Evolutionary conservation across 2,329 filamentous ascomycete species (phyloP).

Genomic region (Botryotinia narcissicola): DNA sequence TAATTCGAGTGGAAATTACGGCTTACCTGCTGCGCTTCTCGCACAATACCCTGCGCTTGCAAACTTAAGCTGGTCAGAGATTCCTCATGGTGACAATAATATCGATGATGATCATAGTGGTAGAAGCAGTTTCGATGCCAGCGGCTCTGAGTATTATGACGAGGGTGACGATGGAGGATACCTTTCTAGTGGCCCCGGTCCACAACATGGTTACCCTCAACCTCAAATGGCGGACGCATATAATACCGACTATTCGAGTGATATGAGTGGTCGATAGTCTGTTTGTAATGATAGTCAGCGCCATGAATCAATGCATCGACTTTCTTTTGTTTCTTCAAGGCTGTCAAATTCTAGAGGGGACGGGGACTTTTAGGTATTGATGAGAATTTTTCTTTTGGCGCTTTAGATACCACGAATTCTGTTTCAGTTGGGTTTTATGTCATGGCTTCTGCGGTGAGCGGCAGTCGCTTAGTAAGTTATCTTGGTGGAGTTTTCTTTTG

Average conservation of each 20-base stretch:
- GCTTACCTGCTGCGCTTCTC: constrained; percentile 81
- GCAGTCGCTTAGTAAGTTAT: background rate
- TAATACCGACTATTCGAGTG: constrained; percentile 36
- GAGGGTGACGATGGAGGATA: constrained; percentile 71
- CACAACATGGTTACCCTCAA: constrained; percentile 35
- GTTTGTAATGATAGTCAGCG: background rate
- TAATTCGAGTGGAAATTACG: constrained; percentile 57
- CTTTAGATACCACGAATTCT: constrained; percentile 37
- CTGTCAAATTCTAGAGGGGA: constrained; percentile 13
- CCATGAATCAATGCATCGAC: background rate
- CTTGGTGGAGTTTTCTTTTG: background rate
- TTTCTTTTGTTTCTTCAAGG: constrained; percentile 20
- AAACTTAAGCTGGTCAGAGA: constrained; percentile 78
- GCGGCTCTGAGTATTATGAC: constrained; percentile 66
- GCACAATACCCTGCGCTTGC: constrained; percentile 94
- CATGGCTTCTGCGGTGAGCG: constrained; percentile 7
- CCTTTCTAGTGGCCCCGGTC: constrained; percentile 47
- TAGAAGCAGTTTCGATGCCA: constrained; percentile 77
- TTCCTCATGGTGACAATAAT: constrained; percentile 60
- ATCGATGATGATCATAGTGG: constrained; percentile 76
- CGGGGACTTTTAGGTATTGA: constrained; percentile 15
- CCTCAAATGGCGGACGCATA: constrained; percentile 35
- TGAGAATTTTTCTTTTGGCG: constrained; percentile 26
- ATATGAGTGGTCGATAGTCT: constrained; percentile 34
- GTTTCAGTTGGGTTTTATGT: constrained; percentile 20